Evolutionary conservation across 495 filamentous ascomycete genomes (phyloP).

Genomic region (Cercophora sp.): DNA sequence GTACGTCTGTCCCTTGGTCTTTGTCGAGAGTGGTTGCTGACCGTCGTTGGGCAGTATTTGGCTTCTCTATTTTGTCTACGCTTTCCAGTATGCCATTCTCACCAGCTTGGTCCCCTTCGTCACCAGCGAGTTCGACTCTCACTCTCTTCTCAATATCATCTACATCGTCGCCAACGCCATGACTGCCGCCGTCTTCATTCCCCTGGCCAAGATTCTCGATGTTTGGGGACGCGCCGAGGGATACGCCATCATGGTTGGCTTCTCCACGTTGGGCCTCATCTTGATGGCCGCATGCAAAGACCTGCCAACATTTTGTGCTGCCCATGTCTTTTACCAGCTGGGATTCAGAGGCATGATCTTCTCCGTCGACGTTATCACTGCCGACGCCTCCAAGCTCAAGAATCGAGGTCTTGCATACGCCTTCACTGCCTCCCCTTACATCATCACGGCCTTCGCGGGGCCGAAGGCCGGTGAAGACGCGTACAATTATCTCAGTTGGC

Average conservation of each 20-base stretch:
- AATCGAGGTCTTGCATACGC: conserved; percentile 56
- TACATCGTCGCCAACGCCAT: conserved; percentile 37
- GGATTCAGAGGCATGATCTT: conserved; percentile 46
- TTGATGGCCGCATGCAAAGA: conserved; percentile 28
- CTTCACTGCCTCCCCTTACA: conserved; percentile 54
- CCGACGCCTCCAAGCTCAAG: conserved; percentile 54
- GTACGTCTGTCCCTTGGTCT: conserved; percentile 16
- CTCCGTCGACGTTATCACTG: conserved; percentile 54
- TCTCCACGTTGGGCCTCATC: conserved; percentile 25
- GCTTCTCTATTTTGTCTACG: conserved; percentile 33
- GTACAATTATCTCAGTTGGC: conserved; percentile 43
- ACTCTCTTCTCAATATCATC: conserved; percentile 51
- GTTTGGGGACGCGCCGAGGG: conserved; percentile 30
- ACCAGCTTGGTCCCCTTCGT: conserved; percentile 34
- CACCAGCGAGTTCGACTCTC: conserved; percentile 47
- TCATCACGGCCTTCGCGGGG: conserved; percentile 50
- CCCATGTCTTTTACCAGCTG: conserved; percentile 36
- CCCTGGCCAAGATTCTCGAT: conserved; percentile 32
- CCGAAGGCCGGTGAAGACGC: conserved; percentile 38
- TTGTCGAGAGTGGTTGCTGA: background rate
- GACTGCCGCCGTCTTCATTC: conserved; percentile 24
- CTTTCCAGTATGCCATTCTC: conserved; percentile 33
- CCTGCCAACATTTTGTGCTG: conserved; percentile 29
- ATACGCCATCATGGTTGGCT: conserved; percentile 20
- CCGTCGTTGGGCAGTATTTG: conserved; percentile 20